A percentile compares a stretch with the other conserved stretches of the same genome.
Evolutionary conservation across 139 green algal species (phyloP).

Genomic region (Chloropicon primus): DNA sequence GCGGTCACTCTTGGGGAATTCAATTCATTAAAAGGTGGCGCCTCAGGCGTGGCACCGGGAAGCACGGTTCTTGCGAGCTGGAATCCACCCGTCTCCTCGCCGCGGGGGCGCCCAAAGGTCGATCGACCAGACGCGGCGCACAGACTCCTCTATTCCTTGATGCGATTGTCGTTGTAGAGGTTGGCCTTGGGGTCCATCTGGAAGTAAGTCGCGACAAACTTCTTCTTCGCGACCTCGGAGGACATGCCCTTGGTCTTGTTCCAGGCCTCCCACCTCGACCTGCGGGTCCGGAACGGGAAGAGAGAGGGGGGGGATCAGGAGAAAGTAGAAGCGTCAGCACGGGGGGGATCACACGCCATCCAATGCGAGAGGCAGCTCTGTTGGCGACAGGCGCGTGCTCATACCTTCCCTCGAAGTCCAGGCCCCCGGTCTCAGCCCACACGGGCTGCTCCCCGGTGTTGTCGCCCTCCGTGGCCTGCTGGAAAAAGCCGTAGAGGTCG

Average conservation of each 20-base stretch:
- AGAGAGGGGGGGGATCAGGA: background rate
- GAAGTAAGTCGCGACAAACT: conserved; percentile 46
- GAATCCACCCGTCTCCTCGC: no score
- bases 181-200: background rate
- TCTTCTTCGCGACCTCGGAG: conserved; percentile 45
- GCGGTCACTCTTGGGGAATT: no score
- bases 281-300: background rate
- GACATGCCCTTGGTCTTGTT: conserved; percentile 50
- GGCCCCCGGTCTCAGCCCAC: conserved; percentile 80
- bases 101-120: no score
- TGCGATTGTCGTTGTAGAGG: background rate
- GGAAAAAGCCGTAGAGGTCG: conserved; percentile 41
- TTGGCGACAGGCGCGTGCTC: background rate
- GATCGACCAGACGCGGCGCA: no score
- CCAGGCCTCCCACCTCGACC: conserved; percentile 62
- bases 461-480: conserved; percentile 59
- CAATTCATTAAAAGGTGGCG: no score
- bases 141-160: no score
- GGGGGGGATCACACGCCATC: background rate
- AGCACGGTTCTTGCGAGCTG: no score
- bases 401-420: conserved; percentile 83
- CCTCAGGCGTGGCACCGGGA: no score
- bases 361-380: background rate
- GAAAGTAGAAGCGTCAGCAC: background rate
- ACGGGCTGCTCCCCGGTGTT: conserved; percentile 65